Evolutionary conservation across 768 basidiomycete species (phyloP).

Genomic region (Cantharellus anzutake): DNA sequence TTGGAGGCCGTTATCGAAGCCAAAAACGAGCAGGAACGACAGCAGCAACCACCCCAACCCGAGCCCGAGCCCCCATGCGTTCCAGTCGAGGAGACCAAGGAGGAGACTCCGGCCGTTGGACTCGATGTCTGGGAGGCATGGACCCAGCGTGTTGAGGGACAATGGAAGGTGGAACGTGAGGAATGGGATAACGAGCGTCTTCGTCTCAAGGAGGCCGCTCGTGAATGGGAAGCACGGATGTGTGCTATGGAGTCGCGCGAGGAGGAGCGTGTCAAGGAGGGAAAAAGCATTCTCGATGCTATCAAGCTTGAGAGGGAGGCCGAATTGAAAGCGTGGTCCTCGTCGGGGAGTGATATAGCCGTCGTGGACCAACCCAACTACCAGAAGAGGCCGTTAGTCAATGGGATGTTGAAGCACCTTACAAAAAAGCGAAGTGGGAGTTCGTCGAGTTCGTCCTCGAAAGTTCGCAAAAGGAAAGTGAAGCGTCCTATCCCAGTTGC

Average conservation of each 20-base stretch:
- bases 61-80: slow-evolving; percentile 3
- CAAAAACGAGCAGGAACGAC: slow-evolving; percentile 20
- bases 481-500: not conserved
- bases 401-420: not conserved
- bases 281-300: not conserved
- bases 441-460: not conserved
- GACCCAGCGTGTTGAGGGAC: slow-evolving; percentile 61
- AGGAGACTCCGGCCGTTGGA: slow-evolving; percentile 9
- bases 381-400: not conserved
- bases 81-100: slow-evolving; percentile 13
- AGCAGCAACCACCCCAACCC: slow-evolving; percentile 12
- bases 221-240: slow-evolving; percentile 61
- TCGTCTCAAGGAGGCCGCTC: slow-evolving; percentile 46
- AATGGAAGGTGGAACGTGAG: slow-evolving; percentile 58
- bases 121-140: slow-evolving; percentile 30
- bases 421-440: not conserved
- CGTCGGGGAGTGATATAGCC: too few relatives aligned
- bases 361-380: too few relatives aligned
- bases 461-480: not conserved
- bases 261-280: slow-evolving; percentile 10
- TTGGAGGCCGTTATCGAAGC: slow-evolving; percentile 50
- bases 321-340: not conserved
- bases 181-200: slow-evolving; percentile 73
- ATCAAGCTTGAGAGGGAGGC: not conserved
- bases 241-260: slow-evolving; percentile 17